phyloP scores from a whole-genome alignment of 441 rosid genomes.

The Francoa sonchifolia region DNA sequence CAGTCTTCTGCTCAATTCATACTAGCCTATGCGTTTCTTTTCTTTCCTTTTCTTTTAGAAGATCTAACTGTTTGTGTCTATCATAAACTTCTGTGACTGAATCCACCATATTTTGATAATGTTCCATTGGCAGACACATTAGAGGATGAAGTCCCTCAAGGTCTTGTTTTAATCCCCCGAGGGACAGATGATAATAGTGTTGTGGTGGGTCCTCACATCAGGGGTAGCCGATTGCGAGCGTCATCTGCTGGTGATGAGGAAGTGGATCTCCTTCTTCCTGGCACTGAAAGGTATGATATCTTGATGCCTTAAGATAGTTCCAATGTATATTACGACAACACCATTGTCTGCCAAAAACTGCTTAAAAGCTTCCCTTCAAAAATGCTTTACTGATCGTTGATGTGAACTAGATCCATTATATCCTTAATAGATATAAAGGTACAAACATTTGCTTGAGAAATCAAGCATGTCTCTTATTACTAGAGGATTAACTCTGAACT shows the following conservation, averaged over 20 bases:
- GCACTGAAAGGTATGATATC: constrained; percentile 71
- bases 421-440: too few relatives aligned
- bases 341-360: neutral
- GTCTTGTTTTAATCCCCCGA: constrained; percentile 85
- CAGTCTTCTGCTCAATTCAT: constrained; percentile 1
- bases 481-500: too few relatives aligned
- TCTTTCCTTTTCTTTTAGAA: too few relatives aligned
- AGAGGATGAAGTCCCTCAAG: constrained; percentile 84
- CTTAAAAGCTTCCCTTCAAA: neutral
- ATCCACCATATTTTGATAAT: too few relatives aligned
- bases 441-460: too few relatives aligned
- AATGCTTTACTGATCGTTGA: too few relatives aligned
- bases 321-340: neutral
- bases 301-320: constrained; percentile 3
- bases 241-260: constrained; percentile 84
- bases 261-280: constrained; percentile 98
- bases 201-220: constrained; percentile 77
- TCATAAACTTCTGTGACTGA: too few relatives aligned
- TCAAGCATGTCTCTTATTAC: too few relatives aligned
- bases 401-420: too few relatives aligned
- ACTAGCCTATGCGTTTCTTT: too few relatives aligned
- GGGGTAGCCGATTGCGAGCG: constrained; percentile 86
- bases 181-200: constrained; percentile 50
- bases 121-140: constrained; percentile 34
- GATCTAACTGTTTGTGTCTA: too few relatives aligned